Base-by-base conservation (phyloP, 2,329 filamentous ascomycete species). In the Penicillium sp. region DNA sequence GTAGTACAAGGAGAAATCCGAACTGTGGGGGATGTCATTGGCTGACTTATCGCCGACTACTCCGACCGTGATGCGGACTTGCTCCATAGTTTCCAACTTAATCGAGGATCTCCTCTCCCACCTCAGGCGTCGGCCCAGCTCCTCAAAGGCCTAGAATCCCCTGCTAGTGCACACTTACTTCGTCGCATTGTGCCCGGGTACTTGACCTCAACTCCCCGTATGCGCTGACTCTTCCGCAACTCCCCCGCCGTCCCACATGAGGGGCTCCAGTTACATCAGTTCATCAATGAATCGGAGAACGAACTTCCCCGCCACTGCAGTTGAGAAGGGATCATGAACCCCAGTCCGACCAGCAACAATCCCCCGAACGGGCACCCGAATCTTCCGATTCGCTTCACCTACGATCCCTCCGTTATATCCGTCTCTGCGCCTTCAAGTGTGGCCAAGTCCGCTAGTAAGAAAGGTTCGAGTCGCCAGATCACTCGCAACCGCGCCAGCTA, bases 401-500 rank as follows among this genome's bases (percentile, higher is more conserved):
- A 62, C 13, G 49, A 63, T 29, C 41, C 62, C 8, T n/a, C 58
- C 8, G 17, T 61, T 21, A 56, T 47, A 11, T 50, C 60, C 13
- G 50, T 59, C 11, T 59, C 60, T 44, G 45, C 62, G 15, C 13
- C 61, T 5, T 56, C 64, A n/a, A 53, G 55, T 15, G 49, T 38
- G 15, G 41, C 52, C 17, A 62, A 48, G 46, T 49, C 62, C 15
- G 51, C 55, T 29, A 52, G 55, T 17, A 63, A 57, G 21, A 70
- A 76, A 29, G 67, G 65, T 4, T 64, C 69, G 41, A 73, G 73
- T 47, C 79, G 79, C 55, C 79, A 81, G 59, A 82, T 82, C 56
- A 82, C 80, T 44, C 77, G 81, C 19, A 81, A 79, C 51, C 77
- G 81, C 53, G 74, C 78, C 38, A 82, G 79, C 65, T 82, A 82